Conservation (phyloP, 305 asterid species). For the Withania somnifera region DNA sequence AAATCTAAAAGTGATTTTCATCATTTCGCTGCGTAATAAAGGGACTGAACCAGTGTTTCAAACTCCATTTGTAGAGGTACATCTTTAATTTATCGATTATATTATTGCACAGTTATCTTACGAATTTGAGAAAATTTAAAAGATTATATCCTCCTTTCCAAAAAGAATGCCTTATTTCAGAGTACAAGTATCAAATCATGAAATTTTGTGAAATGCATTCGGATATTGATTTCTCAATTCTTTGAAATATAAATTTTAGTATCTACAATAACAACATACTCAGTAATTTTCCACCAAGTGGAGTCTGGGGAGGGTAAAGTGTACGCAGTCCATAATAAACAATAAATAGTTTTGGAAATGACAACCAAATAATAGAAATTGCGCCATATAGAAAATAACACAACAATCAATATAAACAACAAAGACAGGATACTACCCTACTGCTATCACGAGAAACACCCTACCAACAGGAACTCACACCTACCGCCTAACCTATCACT, state of each 20-base stretch:
- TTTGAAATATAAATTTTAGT: not conserved
- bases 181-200: not conserved
- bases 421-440: too few relatives aligned
- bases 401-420: too few relatives aligned
- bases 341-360: too few relatives aligned
- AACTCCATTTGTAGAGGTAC: not conserved
- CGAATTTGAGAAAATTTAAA: not conserved
- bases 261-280: too few relatives aligned
- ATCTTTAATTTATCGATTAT: not conserved
- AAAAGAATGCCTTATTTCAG: not conserved
- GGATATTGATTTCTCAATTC: not conserved
- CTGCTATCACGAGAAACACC: too few relatives aligned
- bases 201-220: not conserved
- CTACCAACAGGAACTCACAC: too few relatives aligned
- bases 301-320: too few relatives aligned
- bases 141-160: not conserved
- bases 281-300: too few relatives aligned
- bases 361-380: too few relatives aligned
- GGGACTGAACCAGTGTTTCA: not conserved
- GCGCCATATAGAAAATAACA: too few relatives aligned
- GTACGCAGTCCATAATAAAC: too few relatives aligned
- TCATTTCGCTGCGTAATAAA: not conserved
- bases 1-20: conserved; percentile 5
- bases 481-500: too few relatives aligned
- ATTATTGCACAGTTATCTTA: not conserved